Percentiles rank a stretch among this genome's conserved stretches.
These are phyloP conservation scores for Solanum virginianum DNA, from an alignment of 257 asterid species.

Conservation along the genomic window DNA sequence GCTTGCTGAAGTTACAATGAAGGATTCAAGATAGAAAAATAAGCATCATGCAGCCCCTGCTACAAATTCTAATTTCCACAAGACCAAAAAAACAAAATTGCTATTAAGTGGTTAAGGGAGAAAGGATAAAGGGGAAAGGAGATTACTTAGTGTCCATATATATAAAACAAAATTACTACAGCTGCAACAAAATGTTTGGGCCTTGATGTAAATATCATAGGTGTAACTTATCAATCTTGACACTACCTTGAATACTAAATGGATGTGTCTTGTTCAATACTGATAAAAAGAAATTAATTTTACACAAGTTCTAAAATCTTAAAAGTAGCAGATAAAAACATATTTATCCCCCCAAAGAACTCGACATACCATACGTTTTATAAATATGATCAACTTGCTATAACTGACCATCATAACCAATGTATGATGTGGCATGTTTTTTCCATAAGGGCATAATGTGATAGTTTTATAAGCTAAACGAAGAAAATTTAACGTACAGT, in stretches of 20 bases:
- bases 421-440: neutral
- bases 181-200: neutral
- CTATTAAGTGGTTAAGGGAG: neutral
- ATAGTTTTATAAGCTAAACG: neutral
- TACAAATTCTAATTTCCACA: neutral
- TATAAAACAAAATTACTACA: neutral
- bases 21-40: neutral
- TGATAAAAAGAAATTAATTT: neutral
- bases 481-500: neutral
- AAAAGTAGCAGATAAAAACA: neutral
- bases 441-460: neutral
- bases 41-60: neutral
- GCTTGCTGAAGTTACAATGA: neutral
- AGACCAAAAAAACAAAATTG: neutral
- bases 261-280: neutral
- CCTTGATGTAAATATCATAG: neutral
- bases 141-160: neutral
- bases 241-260: neutral
- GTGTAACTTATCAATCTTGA: neutral
- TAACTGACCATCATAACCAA: neutral
- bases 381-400: neutral
- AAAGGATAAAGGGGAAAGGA: neutral
- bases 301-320: neutral
- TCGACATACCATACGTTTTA: neutral
- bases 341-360: neutral